Evolutionary conservation across 1,284 basidiomycete species (phyloP), one percentile per base, ranked within the genome.

Genomic region (Microbotryomycetes sp.): DNA sequence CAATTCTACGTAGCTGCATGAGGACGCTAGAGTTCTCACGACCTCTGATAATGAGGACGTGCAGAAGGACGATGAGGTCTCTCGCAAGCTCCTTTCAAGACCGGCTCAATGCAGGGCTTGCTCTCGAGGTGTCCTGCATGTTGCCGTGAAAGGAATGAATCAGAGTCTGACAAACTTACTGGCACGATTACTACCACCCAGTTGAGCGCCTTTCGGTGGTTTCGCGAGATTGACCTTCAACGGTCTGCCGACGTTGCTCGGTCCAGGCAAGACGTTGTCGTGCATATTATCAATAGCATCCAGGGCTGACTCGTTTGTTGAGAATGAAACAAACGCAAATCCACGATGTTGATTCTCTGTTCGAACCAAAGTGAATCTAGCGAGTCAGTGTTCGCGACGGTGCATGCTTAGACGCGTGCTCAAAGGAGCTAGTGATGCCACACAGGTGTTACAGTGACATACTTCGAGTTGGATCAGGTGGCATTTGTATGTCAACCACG

Each of bases 261-360:
- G 32, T 26, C 55, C 59, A 3, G 64, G 63, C 16, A 74, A 49
- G 42, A 66, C 54, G 53, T 74, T 74, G 22, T 69, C 52, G 62
- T 74, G 69, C 73, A 74, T 74, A 60, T 74, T 74, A 58, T 74
- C 73, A 48, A 73, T 70, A 2, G 73, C 73, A 30, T 73, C 71
- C 19, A 71, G 32, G 14, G 73, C 70, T 19, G 68, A 60, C 3
- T 63, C 49, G 25, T 59, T 26, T n/a, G 32, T 49, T 12, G 61
- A 54, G 49, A 69, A 74, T 15, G 70, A 65, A 19, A 74, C 64
- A 60, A 73, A 74, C 29, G 64, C 72, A 54, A 74, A 73, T 15
- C 72, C 72, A 9, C 71, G 59, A 55, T 74, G 72, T 23, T 15
- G 25, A 36, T 19, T 22, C 23, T 49, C 60, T 57, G 56, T 23